Base-by-base conservation (phyloP, 352 stramenopile genomes). In the Globisporangium echinulatum region DNA sequence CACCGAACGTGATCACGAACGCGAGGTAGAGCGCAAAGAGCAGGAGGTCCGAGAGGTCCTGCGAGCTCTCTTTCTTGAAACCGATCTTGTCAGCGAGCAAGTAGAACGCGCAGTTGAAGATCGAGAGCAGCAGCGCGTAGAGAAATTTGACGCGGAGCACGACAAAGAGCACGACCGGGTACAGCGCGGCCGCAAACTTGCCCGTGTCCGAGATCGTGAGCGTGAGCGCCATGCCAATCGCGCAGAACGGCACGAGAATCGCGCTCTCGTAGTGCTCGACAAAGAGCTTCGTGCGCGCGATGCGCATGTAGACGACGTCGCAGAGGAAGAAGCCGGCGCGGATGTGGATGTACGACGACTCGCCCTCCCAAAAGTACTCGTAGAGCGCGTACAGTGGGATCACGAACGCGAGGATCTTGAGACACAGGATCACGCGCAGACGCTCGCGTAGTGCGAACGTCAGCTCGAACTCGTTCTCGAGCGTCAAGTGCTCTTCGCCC, bases 111-210 rank as follows among this genome's bases (percentile, higher is more conserved):
- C 88, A 85, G 47, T 94, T 94, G 76, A 83, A 91, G 15, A 90
- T 68, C 13, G 82, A 86, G 0, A 94, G 62, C 15, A 81, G 69
- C 9, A 92, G 54, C 0, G 85, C 85, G 53, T 90, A 92, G 6
- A 94, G 65, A 53, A 94, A 92, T 52, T 94, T 94, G 54, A 92
- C 82, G 15, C 85, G 82, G 42, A 92, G 83, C 37, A 94, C 84
- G 19, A 88, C 79, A 39, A 94, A 94, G 4, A 96, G 70, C 7
- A 75, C 75, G 7, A 94, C 82, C 0, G 84, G 82, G 65, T 90
- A 94, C 13, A 96, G 63, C 0, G 84, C 85, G 0, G 85, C 79
- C 9, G 82, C 84, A 25, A 96, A 94, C 15, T 90, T 90, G 15
- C 86, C 86, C 0, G 82, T 90, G 53, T 94, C 84, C 0, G 80